A percentile compares a stretch with the other conserved stretches of the same genome.
Evolutionary conservation across 441 rosid species (phyloP).

Genomic region (Hura crepitans): DNA sequence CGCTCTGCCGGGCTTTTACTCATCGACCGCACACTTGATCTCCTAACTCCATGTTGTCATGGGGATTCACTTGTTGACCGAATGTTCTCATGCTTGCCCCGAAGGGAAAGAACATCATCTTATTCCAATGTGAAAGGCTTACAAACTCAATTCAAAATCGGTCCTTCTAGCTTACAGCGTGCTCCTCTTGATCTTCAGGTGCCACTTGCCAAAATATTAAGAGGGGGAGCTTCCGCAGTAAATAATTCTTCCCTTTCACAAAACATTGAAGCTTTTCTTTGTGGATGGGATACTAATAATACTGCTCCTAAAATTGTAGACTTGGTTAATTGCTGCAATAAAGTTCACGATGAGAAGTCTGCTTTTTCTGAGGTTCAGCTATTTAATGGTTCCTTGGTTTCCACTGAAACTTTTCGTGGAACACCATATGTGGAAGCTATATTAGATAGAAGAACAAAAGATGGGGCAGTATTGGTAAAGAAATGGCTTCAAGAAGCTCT

Average conservation of each 20-base stretch:
- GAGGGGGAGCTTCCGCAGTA: constrained; percentile 42
- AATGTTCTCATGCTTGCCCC: constrained; percentile 71
- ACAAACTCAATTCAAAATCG: constrained; percentile 46
- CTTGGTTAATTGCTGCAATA: constrained; percentile 33
- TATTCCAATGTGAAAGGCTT: constrained; percentile 40
- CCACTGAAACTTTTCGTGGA: constrained; percentile 67
- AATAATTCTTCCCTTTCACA: constrained; percentile 42
- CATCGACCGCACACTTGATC: constrained; percentile 87
- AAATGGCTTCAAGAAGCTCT: constrained; percentile 90
- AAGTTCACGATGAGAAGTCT: constrained; percentile 32
- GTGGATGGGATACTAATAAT: constrained; percentile 61
- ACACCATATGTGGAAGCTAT: constrained; percentile 82
- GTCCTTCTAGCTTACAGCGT: constrained; percentile 46
- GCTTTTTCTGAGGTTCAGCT: constrained; percentile 34
- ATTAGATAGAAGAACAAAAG: constrained; percentile 78
- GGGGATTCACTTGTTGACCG: constrained; percentile 86
- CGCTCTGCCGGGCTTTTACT: constrained; percentile 83
- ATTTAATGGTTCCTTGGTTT: constrained; percentile 64
- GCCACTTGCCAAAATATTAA: constrained; percentile 59
- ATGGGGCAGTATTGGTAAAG: constrained; percentile 74
- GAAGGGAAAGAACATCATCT: constrained; percentile 49
- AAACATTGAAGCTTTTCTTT: constrained; percentile 57
- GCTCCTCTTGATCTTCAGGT: constrained; percentile 71
- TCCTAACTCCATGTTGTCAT: constrained; percentile 88
- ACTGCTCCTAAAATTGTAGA: constrained; percentile 32